These are phyloP conservation scores for Apophysomyces ossiformis DNA, from an alignment of 371 early-diverging fungal species.

Conservation along the genomic window DNA sequence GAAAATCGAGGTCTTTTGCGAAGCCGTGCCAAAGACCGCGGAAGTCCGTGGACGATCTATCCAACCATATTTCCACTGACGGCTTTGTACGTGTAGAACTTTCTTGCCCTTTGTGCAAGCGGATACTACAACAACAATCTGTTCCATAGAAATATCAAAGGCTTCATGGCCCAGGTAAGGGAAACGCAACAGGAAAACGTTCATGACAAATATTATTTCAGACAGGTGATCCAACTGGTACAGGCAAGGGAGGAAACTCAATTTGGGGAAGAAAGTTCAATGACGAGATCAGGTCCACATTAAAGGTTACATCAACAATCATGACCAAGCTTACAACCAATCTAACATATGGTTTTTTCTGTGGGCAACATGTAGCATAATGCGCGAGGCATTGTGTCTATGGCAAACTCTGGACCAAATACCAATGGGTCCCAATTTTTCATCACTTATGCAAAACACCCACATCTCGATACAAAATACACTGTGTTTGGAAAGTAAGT, in stretches of 20 bases:
- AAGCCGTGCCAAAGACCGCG: constrained; percentile 81
- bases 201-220: constrained; percentile 25
- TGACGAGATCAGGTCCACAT: constrained; percentile 85
- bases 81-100: constrained; percentile 67
- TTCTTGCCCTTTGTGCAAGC: constrained; percentile 91
- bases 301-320: constrained; percentile 65
- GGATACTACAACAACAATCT: constrained; percentile 89
- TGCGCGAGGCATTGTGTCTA: constrained; percentile 85
- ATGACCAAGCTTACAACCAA: not conserved
- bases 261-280: constrained; percentile 88
- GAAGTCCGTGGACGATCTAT: constrained; percentile 60
- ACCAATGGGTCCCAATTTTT: constrained; percentile 94
- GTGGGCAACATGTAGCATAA: constrained; percentile 67
- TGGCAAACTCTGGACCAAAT: constrained; percentile 95
- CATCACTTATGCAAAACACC: constrained; percentile 84
- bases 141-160: constrained; percentile 89
- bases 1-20: constrained; percentile 85
- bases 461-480: constrained; percentile 90
- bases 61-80: not conserved
- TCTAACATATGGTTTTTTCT: constrained; percentile 2
- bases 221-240: constrained; percentile 91
- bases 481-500: constrained; percentile 93
- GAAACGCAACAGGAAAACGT: not conserved
- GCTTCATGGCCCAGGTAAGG: constrained; percentile 86
- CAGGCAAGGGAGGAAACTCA: constrained; percentile 87